Evolutionary conservation across 2,329 filamentous ascomycete species (phyloP).

Genomic region (Trichoderma breve): DNA sequence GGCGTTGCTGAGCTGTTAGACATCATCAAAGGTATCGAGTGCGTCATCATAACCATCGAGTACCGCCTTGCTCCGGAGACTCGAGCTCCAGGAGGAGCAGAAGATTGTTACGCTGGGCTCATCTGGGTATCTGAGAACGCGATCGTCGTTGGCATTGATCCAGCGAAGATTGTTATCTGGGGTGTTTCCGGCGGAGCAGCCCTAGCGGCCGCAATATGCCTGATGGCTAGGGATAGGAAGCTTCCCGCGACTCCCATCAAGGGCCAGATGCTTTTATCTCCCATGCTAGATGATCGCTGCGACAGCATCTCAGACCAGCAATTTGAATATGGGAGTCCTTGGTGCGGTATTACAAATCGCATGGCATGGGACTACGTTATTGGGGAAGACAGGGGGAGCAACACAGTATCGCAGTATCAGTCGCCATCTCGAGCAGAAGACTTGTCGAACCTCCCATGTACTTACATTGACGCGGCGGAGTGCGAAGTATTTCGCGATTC

Average conservation of each 20-base stretch:
- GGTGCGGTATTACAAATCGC: constrained; percentile 22
- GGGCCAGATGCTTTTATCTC: constrained; percentile 27
- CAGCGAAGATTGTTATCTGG: constrained; percentile 22
- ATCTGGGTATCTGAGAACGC: constrained; percentile 24
- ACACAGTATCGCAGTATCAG: constrained; percentile 22
- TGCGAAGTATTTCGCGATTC: constrained; percentile 27
- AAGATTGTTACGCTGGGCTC: constrained; percentile 26
- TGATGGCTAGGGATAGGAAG: constrained; percentile 25
- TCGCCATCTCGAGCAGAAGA: constrained; percentile 24
- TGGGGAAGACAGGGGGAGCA: constrained; percentile 20
- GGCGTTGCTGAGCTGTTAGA: constrained; percentile 20
- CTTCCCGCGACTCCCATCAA: constrained; percentile 18
- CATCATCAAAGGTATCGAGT: constrained; percentile 22
- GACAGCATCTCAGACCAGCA: constrained; percentile 23
- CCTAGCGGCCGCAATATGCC: constrained; percentile 24
- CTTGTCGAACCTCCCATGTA: constrained; percentile 22
- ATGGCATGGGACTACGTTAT: constrained; percentile 23
- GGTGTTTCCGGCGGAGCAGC: constrained; percentile 26
- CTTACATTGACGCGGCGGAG: constrained; percentile 26
- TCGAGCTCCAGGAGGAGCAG: constrained; percentile 22
- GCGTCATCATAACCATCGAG: constrained; percentile 26
- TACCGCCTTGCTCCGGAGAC: constrained; percentile 29
- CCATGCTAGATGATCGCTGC: constrained; percentile 27
- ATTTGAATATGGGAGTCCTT: constrained; percentile 26
- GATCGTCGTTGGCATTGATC: constrained; percentile 20